Conservation (phyloP, 306 rosid genomes). For the Dryas alaskensis region DNA sequence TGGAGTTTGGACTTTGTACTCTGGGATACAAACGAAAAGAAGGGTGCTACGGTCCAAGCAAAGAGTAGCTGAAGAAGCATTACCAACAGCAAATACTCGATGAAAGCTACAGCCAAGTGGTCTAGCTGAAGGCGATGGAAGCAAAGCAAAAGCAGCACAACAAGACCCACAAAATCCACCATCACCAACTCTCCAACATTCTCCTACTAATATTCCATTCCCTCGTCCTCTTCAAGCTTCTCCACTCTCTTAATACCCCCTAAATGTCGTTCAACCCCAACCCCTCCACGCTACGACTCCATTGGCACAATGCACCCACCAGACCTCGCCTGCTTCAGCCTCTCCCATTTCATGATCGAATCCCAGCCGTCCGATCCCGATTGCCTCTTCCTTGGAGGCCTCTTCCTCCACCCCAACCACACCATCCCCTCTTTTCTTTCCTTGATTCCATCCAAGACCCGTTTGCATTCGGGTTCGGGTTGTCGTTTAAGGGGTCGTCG, state of each 20-base stretch:
- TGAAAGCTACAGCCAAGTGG: no score
- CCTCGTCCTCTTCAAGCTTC: conserved; percentile 30
- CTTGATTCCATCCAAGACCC: conserved; percentile 25
- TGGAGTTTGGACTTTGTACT: no score
- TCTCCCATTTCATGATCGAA: conserved; percentile 30
- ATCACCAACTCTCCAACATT: no score
- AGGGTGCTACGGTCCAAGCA: no score
- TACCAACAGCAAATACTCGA: no score
- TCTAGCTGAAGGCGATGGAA: no score
- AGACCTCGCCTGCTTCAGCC: conserved; percentile 7
- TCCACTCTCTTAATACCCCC: not conserved
- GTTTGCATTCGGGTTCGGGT: conserved; percentile 24
- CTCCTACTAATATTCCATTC: conserved; percentile 28
- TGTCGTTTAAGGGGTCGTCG: conserved; percentile 24
- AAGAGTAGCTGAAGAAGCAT: no score
- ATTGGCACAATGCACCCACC: conserved; percentile 37
- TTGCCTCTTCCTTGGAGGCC: conserved; percentile 56
- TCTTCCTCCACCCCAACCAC: conserved; percentile 55
- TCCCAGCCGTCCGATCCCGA: conserved; percentile 43
- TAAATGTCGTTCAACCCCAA: conserved; percentile 4
- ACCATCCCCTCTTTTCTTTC: conserved; percentile 48
- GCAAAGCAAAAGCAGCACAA: no score
- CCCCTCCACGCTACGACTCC: not conserved
- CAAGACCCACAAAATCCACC: no score
- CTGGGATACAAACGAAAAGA: no score